Conservation (phyloP, 805 yeast genomes). For the Saccharomyces eubayanus region DNA sequence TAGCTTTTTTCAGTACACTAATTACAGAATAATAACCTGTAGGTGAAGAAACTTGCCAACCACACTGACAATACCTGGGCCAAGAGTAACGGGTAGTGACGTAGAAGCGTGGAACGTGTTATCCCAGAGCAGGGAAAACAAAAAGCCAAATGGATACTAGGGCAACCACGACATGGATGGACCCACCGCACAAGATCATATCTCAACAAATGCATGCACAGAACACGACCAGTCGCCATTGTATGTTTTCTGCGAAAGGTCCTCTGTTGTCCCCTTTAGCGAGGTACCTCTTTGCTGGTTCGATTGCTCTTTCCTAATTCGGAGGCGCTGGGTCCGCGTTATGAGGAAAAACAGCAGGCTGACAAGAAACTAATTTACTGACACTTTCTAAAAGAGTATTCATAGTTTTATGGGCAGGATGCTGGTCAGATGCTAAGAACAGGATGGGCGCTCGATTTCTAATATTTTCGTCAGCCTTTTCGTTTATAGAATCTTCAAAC, state of each 20-base stretch:
- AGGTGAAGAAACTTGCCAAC: not conserved
- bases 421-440: not conserved
- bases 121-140: not conserved
- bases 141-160: not conserved
- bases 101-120: not conserved
- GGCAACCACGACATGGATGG: not conserved
- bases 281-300: not conserved
- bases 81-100: not conserved
- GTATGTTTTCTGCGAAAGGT: not conserved
- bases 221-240: not conserved
- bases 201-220: not conserved
- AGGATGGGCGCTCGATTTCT: no score
- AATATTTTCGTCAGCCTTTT: no score
- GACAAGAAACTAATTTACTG: not conserved
- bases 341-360: not conserved
- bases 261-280: not conserved
- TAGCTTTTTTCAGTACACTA: not conserved
- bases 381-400: not conserved
- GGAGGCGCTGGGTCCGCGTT: not conserved
- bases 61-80: no score
- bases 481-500: no score
- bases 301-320: not conserved
- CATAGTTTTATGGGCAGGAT: not conserved
- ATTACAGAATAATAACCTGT: not conserved
- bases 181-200: not conserved